phyloP scores from a whole-genome alignment of 768 basidiomycete species.

The Lepiota subincarnata region DNA sequence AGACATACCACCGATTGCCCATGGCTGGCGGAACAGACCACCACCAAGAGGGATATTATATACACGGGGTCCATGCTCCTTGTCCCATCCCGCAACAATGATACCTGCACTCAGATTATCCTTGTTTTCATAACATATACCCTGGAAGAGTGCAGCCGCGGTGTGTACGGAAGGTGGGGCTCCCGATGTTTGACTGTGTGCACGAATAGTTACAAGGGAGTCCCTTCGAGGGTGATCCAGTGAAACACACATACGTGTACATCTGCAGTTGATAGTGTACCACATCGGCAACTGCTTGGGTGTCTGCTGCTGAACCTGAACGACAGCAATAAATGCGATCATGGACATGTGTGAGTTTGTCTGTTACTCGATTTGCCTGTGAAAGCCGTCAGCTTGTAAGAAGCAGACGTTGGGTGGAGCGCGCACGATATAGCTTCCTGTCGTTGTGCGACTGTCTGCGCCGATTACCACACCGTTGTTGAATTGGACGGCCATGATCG shows the following conservation, averaged over 20 bases:
- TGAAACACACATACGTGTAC: constrained; percentile 59
- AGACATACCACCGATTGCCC: constrained; percentile 91
- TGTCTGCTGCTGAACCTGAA: constrained; percentile 96
- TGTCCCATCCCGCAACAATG: constrained; percentile 98
- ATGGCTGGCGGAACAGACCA: constrained; percentile 94
- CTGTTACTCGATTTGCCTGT: constrained; percentile 96
- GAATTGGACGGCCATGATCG: constrained; percentile 99
- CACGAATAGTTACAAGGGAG: no score
- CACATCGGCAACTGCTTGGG: constrained; percentile 91
- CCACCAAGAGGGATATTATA: constrained; percentile 98
- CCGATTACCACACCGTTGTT: constrained; percentile 92
- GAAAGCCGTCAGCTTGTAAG: background rate
- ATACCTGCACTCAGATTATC: constrained; percentile 86
- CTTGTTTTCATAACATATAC: constrained; percentile 91
- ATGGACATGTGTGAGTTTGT: constrained; percentile 95
- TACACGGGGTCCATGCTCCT: constrained; percentile 83
- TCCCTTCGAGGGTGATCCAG: no score
- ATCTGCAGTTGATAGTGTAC: constrained; percentile 83
- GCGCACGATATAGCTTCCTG: constrained; percentile 91
- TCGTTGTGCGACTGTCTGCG: constrained; percentile 96
- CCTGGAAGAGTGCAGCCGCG: constrained; percentile 82
- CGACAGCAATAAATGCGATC: constrained; percentile 99
- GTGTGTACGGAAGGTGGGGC: constrained; percentile 73
- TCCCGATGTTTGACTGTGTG: constrained; percentile 54
- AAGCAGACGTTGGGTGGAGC: constrained; percentile 19